A percentile compares a stretch with the other conserved stretches of the same genome.
phyloP scores from a whole-genome alignment of 257 asterid genomes.

The Jasminum sambac region DNA sequence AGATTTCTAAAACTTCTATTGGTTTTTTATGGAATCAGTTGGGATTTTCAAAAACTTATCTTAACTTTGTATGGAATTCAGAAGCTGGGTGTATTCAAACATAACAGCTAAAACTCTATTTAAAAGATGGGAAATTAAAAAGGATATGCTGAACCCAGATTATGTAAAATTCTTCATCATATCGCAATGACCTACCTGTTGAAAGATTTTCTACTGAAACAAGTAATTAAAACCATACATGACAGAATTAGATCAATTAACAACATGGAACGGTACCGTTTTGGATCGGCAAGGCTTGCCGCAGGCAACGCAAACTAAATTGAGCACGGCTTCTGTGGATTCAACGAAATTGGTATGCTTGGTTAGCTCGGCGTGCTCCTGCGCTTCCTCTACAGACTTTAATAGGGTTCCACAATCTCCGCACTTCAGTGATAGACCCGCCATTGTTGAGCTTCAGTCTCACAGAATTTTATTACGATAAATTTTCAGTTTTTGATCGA shows the following conservation, averaged over 20 bases:
- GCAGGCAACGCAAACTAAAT: conserved; percentile 75
- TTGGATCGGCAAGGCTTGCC: conserved; percentile 94
- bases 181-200: neutral
- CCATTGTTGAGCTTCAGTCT: conserved; percentile 44
- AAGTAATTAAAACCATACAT: neutral
- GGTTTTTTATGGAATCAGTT: no score
- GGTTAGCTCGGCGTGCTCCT: conserved; percentile 91
- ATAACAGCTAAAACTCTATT: no score
- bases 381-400: conserved; percentile 95
- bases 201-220: neutral
- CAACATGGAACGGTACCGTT: conserved; percentile 49
- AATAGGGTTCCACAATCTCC: conserved; percentile 91
- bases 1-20: no score
- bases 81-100: no score
- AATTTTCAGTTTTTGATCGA: neutral
- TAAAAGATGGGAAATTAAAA: neutral
- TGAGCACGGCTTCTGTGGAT: conserved; percentile 86
- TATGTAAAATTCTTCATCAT: neutral
- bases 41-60: no score
- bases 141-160: neutral
- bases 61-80: no score
- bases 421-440: conserved; percentile 83
- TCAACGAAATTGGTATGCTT: conserved; percentile 77
- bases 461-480: neutral
- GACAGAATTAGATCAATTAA: neutral